These are phyloP conservation scores for Teunomyces funiuensis DNA, from an alignment of 805 yeast species.

Conservation along the genomic window DNA sequence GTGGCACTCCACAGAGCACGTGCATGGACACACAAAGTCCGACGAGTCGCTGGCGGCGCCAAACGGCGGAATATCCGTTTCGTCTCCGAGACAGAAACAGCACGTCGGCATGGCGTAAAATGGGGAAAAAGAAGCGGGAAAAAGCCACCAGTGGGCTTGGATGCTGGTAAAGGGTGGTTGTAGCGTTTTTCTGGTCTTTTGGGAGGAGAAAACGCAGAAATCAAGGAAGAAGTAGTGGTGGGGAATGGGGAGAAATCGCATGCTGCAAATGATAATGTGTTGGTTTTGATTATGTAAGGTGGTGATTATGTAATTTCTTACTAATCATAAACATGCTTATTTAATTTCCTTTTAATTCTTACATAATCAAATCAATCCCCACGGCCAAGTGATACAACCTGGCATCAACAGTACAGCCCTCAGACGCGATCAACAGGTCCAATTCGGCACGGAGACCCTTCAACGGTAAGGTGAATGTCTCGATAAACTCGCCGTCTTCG, in stretches of 20 bases:
- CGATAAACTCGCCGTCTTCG: constrained; percentile 92
- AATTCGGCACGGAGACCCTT: constrained; percentile 55
- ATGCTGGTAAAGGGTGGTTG: too few species aligned
- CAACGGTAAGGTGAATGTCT: constrained; percentile 75
- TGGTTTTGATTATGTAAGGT: too few species aligned
- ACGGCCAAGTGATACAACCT: constrained; percentile 83
- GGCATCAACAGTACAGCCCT: constrained; percentile 84
- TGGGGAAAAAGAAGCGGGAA: background rate
- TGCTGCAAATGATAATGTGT: too few species aligned
- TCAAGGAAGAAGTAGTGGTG: too few species aligned
- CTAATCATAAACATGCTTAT: too few species aligned
- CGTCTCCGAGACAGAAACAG: constrained; percentile 41
- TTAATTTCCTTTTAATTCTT: background rate
- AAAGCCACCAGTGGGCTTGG: too few species aligned
- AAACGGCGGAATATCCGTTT: constrained; percentile 39
- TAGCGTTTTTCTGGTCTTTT: too few species aligned
- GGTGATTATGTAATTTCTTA: too few species aligned
- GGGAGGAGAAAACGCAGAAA: too few species aligned
- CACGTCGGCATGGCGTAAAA: constrained; percentile 5
- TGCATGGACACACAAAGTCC: constrained; percentile 39
- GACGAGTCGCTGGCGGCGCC: constrained; percentile 34
- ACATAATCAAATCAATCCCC: constrained; percentile 62
- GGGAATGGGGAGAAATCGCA: too few species aligned
- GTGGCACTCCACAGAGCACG: constrained; percentile 38
- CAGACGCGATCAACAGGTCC: constrained; percentile 43